phyloP scores from a whole-genome alignment of 106 monocot genomes.

The Dendrobium huoshanense region DNA sequence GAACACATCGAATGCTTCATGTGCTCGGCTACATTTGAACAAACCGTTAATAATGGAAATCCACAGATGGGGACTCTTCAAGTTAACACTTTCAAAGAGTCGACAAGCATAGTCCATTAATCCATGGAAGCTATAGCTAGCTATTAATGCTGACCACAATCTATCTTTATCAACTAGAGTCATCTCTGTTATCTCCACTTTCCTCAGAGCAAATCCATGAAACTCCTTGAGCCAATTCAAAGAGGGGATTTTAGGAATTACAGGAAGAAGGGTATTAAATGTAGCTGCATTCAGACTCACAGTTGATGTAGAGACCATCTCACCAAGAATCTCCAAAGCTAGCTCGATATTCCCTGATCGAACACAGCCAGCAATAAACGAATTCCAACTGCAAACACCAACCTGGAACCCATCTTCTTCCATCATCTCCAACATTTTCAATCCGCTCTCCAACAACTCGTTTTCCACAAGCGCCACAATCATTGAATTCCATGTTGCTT shows the following conservation, averaged over 20 bases:
- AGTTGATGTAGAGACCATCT: conserved; percentile 19
- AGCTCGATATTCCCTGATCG: conserved; percentile 22
- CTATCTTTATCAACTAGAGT: conserved; percentile 35
- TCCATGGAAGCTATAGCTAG: conserved; percentile 34
- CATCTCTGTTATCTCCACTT: conserved; percentile 12
- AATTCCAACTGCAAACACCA: conserved; percentile 52
- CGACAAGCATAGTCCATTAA: conserved; percentile 29
- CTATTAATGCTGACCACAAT: conserved; percentile 26
- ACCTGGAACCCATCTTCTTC: conserved; percentile 11
- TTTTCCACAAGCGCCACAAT: conserved; percentile 29
- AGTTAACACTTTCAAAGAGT: conserved; percentile 26
- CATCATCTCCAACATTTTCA: conserved; percentile 37
- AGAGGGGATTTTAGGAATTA: conserved; percentile 22
- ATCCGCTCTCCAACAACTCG: conserved; percentile 25
- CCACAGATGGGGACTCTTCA: conserved; percentile 31
- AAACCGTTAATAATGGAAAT: conserved; percentile 62
- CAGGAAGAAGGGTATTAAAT: conserved; percentile 51
- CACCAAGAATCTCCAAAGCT: conserved; percentile 26
- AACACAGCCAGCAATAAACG: conserved; percentile 56
- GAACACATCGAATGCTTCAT: conserved; percentile 41
- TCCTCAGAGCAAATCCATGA: conserved; percentile 47
- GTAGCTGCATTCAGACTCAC: conserved; percentile 33
- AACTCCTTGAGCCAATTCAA: conserved; percentile 32
- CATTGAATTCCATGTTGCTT: conserved; percentile 44
- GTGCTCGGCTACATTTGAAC: conserved; percentile 15